A percentile compares a stretch with the other conserved stretches of the same genome.
These are phyloP conservation scores for Thelonectria blattea DNA, from an alignment of 2,329 filamentous ascomycete species.

Conservation along the genomic window DNA sequence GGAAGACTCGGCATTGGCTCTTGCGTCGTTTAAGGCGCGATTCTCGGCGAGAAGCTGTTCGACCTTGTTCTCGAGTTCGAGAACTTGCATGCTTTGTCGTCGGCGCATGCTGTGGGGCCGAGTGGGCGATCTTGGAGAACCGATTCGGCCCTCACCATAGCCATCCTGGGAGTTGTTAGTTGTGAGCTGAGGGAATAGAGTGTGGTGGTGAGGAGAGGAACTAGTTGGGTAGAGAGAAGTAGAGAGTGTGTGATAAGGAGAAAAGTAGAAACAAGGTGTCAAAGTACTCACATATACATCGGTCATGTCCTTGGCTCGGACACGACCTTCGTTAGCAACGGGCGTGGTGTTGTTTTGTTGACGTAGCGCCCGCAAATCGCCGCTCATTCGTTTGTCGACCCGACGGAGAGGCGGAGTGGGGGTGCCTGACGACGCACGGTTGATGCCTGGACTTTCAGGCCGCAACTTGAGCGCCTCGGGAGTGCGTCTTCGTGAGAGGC, in stretches of 20 bases:
- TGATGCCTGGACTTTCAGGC: conserved; percentile 67
- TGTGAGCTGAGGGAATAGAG: neutral
- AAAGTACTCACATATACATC: conserved; percentile 96
- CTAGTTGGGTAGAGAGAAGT: no score
- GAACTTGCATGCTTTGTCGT: conserved; percentile 95
- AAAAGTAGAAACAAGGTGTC: no score
- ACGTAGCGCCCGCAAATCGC: conserved; percentile 65
- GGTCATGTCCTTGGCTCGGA: conserved; percentile 83
- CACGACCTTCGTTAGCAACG: conserved; percentile 85
- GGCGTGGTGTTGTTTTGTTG: conserved; percentile 54
- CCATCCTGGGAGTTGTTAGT: conserved; percentile 70
- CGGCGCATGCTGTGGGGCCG: conserved; percentile 95
- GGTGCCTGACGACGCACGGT: conserved; percentile 43
- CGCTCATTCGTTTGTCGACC: conserved; percentile 71
- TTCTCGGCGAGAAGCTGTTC: conserved; percentile 89
- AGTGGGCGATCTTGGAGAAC: conserved; percentile 89
- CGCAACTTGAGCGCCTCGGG: conserved; percentile 62
- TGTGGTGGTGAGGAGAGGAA: no score
- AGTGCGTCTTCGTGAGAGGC: conserved; percentile 57
- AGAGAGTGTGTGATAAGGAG: no score
- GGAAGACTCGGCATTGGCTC: conserved; percentile 70
- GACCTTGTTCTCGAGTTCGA: conserved; percentile 86
- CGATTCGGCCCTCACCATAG: conserved; percentile 85
- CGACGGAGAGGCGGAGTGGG: conserved; percentile 74
- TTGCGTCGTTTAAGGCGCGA: conserved; percentile 75